Evolutionary conservation across 164 flowering plant species (phyloP), one percentile per base, ranked within the genome.

Genomic region (Liriodendron chinense): DNA sequence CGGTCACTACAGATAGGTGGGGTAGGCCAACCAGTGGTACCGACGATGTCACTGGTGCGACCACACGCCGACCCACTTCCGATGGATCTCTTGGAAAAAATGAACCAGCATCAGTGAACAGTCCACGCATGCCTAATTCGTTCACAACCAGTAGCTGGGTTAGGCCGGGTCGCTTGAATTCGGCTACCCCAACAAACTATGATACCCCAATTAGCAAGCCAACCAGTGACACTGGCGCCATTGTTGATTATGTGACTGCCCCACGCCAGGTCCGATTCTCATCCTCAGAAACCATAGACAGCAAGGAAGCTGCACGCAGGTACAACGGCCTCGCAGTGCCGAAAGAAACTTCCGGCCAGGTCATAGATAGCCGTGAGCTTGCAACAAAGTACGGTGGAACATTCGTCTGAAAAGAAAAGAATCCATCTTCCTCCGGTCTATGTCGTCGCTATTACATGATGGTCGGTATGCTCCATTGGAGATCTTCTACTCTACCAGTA

Each of bases 251-350:
- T 14, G 67, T 8, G 26, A 64, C 12, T 1, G 25, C 20, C 12
- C 20, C 47, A 66, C 7, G 9, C 5, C 26, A 9, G 18, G 47
- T 7, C 47, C 22, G 43, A 28, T 66, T 18, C 28, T 25, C 47
- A 28, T 8, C 47, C 12, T 1, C 47, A 28, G 22, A 26, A 18
- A 28, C 8, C 3, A 66, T 66, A 66, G 69, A 66, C 48, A 66
- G 69, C 47, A 26, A 66, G 5, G 69, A 66, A 18, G 69, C 69
- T 2, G 69, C 69, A 28, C 34, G 69, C 6, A 66, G 9, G 69
- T 66, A 28, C 47, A 18, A 13, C 8, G 69, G 69, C 47, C 2
- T 64, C 1, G 67, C 67, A 13, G 20, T 28, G 3, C 5, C 0
- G 1, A 26, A 2, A 18, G 43, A 16, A 14, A 1, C 20, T 12